phyloP scores from a whole-genome alignment of 2,329 filamentous ascomycete genomes.

The Cladophialophora yegresii region DNA sequence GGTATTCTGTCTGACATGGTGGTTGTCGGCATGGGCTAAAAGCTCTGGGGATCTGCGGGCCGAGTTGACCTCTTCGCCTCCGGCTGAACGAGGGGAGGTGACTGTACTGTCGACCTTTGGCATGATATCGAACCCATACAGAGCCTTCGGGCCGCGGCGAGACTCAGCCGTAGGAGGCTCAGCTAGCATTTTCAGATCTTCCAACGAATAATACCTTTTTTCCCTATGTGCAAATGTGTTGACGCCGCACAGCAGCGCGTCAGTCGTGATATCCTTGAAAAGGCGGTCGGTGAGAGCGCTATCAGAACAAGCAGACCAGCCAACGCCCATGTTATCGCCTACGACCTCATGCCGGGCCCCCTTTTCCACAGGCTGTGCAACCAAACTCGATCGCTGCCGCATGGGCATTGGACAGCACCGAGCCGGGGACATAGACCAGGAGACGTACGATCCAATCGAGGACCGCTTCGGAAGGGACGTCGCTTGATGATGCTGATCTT shows the following conservation, averaged over 20 bases:
- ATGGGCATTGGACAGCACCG: background rate
- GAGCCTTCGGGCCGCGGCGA: background rate
- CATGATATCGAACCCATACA: background rate
- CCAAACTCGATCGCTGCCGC: background rate
- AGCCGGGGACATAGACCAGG: conserved; percentile 20
- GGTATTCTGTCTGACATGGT: background rate
- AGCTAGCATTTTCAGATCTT: conserved; percentile 29
- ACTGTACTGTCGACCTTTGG: background rate
- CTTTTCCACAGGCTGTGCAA: background rate
- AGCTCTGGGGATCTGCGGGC: background rate
- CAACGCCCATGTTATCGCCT: background rate
- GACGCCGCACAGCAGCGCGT: conserved; percentile 22
- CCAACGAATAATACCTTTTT: conserved; percentile 24
- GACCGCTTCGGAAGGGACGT: background rate
- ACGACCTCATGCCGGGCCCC: background rate
- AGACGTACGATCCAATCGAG: conserved; percentile 13
- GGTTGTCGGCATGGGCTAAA: background rate
- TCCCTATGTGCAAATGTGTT: conserved; percentile 8
- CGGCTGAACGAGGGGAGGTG: background rate
- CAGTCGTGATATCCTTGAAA: conserved; percentile 14
- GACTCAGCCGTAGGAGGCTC: background rate
- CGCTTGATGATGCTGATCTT: background rate
- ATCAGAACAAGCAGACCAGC: background rate
- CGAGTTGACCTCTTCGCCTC: background rate
- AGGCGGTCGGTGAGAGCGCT: conserved; percentile 10